phyloP scores from a whole-genome alignment of 352 stramenopile genomes.

The Halophytophthora batemanensis region DNA sequence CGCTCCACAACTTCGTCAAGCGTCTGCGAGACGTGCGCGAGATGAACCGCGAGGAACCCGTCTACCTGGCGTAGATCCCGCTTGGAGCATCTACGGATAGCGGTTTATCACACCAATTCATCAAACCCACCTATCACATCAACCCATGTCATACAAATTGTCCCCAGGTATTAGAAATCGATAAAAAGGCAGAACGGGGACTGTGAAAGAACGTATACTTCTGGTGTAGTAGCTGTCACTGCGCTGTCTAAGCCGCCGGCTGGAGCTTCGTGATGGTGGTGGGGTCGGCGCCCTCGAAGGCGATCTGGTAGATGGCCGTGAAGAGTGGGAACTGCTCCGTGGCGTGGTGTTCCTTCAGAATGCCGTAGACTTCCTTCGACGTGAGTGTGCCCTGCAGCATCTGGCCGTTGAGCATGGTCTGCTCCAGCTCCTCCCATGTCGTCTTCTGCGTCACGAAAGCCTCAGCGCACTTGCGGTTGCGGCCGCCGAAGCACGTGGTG shows the following conservation, averaged over 20 bases:
- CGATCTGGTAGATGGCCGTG: conserved; percentile 92
- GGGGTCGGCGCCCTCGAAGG: conserved; percentile 86
- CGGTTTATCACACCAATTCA: too few relatives aligned
- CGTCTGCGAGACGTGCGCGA: conserved; percentile 44
- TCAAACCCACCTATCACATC: too few relatives aligned
- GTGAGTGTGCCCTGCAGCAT: conserved; percentile 97
- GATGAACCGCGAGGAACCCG: conserved; percentile 35
- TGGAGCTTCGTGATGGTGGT: conserved; percentile 72
- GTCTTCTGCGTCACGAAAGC: conserved; percentile 86
- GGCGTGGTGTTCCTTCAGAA: conserved; percentile 86
- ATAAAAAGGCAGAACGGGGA: too few relatives aligned
- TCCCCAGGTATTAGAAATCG: too few relatives aligned
- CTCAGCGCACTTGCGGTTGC: conserved; percentile 96
- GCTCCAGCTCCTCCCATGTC: conserved; percentile 92
- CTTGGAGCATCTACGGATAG: too few relatives aligned
- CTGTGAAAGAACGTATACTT: too few relatives aligned
- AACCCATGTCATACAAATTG: too few relatives aligned
- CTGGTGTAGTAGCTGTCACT: too few relatives aligned
- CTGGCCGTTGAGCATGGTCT: conserved; percentile 94
- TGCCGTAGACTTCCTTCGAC: conserved; percentile 90
- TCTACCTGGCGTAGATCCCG: conserved; percentile 29
- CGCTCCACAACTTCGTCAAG: conserved; percentile 47
- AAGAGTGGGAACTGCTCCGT: conserved; percentile 90
- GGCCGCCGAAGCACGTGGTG: conserved; percentile 97
- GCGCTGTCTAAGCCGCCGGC: too few relatives aligned